A percentile compares a stretch with the other conserved stretches of the same genome.
phyloP scores from a whole-genome alignment of 495 filamentous ascomycete genomes.

The Tuber calosporum region DNA sequence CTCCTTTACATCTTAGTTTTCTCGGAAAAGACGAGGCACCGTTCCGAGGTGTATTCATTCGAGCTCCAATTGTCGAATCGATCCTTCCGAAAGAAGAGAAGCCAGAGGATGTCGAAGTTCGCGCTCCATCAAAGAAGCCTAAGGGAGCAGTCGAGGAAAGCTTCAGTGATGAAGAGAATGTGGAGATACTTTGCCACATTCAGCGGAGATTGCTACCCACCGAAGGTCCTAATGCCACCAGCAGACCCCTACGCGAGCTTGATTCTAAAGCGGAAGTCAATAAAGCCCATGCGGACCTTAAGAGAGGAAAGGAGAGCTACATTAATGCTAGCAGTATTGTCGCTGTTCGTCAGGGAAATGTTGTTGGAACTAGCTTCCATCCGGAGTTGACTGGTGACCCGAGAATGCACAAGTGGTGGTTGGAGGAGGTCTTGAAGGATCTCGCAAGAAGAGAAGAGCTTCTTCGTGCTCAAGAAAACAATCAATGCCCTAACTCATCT shows the following conservation, averaged over 20 bases:
- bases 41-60: slow-evolving; percentile 84
- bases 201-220: slow-evolving; percentile 44
- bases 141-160: slow-evolving; percentile 25
- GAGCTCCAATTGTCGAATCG: slow-evolving; percentile 86
- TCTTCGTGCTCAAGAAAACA: not conserved
- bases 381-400: slow-evolving; percentile 85
- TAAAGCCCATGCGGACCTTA: slow-evolving; percentile 33
- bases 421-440: slow-evolving; percentile 58
- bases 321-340: slow-evolving; percentile 59
- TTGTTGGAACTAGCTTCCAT: slow-evolving; percentile 94
- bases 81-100: slow-evolving; percentile 55
- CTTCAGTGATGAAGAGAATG: slow-evolving; percentile 39
- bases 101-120: slow-evolving; percentile 54
- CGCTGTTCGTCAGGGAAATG: slow-evolving; percentile 85
- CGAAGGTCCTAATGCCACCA: slow-evolving; percentile 45
- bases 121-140: slow-evolving; percentile 50
- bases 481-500: not conserved
- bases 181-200: slow-evolving; percentile 57
- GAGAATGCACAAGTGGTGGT: slow-evolving; percentile 92
- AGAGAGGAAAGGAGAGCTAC: slow-evolving; percentile 47
- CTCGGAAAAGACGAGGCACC: slow-evolving; percentile 49
- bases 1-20: slow-evolving; percentile 67
- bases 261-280: slow-evolving; percentile 9
- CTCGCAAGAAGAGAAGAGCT: slow-evolving; percentile 36
- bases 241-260: slow-evolving; percentile 19